Evolutionary conservation across 768 basidiomycete species (phyloP).

Genomic region (Cytidiella melzeri): DNA sequence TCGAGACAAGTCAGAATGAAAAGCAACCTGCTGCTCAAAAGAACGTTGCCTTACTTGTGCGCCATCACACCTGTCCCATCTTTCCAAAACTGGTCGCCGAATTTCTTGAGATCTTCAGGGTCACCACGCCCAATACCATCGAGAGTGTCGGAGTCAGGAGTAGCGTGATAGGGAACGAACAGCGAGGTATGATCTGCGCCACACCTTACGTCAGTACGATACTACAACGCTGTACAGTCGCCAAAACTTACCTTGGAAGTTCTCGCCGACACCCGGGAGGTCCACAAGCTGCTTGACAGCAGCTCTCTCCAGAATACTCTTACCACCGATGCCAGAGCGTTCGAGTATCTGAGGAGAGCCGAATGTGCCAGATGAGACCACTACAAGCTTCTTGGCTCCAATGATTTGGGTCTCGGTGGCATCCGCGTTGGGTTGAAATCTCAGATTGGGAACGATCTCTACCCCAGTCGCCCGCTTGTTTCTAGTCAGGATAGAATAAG

Average conservation of each 20-base stretch:
- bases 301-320: constrained; percentile 24
- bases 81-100: constrained; percentile 28
- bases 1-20: background rate
- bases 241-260: constrained; percentile 28
- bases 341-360: constrained; percentile 50
- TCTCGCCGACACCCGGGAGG: constrained; percentile 38
- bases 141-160: constrained; percentile 42
- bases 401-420: constrained; percentile 12
- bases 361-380: constrained; percentile 36
- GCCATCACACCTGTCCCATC: constrained; percentile 44
- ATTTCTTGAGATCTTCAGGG: constrained; percentile 32
- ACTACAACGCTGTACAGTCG: background rate
- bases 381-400: constrained; percentile 30
- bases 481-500: constrained; percentile 13
- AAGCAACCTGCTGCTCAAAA: background rate
- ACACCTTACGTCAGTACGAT: background rate
- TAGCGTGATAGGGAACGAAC: constrained; percentile 32
- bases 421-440: constrained; percentile 16
- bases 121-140: constrained; percentile 40
- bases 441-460: constrained; percentile 28
- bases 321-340: constrained; percentile 41
- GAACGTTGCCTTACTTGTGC: constrained; percentile 39
- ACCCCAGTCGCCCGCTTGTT: constrained; percentile 34
- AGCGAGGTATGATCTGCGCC: constrained; percentile 26
- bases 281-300: constrained; percentile 30